Evolutionary conservation across 2,329 filamentous ascomycete species (phyloP), one percentile per base, ranked within the genome.

Genomic region (Penicillium sclerotigenum): DNA sequence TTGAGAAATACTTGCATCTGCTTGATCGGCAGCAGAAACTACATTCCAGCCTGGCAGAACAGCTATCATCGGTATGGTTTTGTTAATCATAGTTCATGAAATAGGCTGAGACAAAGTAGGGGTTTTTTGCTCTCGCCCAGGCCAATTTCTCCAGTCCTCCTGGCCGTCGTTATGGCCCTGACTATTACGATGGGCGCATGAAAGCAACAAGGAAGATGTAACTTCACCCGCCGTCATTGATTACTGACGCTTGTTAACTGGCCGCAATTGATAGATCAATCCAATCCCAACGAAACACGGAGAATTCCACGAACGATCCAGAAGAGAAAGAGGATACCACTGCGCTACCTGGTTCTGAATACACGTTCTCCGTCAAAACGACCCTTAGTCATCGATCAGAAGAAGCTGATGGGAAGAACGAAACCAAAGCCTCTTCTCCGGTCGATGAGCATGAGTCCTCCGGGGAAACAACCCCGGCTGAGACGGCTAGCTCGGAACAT

Each of bases 171-270:
- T 79, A 77, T 68, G 79, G 79, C 14, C 69, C 75, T 34, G 78
- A 81, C 51, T 79, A 76, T 59, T 81, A 80, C 56, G 79, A 81
- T 65, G 75, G 76, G 43, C 69, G 79, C 31, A 81, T 80, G 79
- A 79, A 80, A 62, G 77, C 78, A 16, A 73, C 67, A 22, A 68
- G 69, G 56, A 74, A 64, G 56, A 69, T 77, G 76, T 78, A 67
- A 49, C 37, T 20, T 29, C 20, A 46, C 14, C 37, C 31, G 8
- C 16, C 52, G 8, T 13, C 3, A 6, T 41, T 43, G 22, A 24
- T n/a, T n/a, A 34, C 8, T 33, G 11, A 4, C 47, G 7, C 24
- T 45, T 24, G 20, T 45, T 65, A 34, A 62, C 40, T 14, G 7
- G 14, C 47, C 16, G 33, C 18, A 42, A 29, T 38, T 5, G 45